phyloP scores from a whole-genome alignment of 805 yeast genomes.

The Kockiozyma suomiensis region DNA sequence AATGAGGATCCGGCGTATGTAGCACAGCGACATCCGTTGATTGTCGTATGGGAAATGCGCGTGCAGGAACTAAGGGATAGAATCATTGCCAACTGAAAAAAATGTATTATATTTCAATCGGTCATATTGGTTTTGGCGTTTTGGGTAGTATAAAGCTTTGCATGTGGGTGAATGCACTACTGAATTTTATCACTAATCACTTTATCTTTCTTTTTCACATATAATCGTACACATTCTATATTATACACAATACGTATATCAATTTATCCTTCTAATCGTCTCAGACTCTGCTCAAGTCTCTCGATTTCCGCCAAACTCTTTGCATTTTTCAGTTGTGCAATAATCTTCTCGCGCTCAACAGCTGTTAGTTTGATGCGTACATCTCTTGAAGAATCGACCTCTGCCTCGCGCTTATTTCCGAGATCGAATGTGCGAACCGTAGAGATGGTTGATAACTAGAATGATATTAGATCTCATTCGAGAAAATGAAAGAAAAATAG shows the following conservation, averaged over 20 bases:
- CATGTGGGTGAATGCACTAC: too few relatives aligned
- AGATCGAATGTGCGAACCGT: conserved; percentile 33
- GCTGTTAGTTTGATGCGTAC: conserved; percentile 49
- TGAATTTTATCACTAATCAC: too few relatives aligned
- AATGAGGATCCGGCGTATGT: not conserved
- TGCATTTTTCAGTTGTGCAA: conserved; percentile 61
- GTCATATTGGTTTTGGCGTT: not conserved
- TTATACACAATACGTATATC: too few relatives aligned
- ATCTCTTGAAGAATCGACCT: not conserved
- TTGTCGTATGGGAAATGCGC: conserved; percentile 51
- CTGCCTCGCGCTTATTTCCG: conserved; percentile 30
- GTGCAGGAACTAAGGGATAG: conserved; percentile 15
- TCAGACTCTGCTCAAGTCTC: conserved; percentile 54
- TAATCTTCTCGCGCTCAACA: conserved; percentile 56
- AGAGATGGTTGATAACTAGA: conserved; percentile 8
- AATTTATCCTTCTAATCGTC: conserved; percentile 11
- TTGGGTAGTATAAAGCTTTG: not conserved
- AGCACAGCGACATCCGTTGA: conserved; percentile 45
- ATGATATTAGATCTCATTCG: not conserved
- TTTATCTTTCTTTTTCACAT: too few relatives aligned
- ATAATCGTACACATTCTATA: too few relatives aligned
- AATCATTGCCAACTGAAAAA: not conserved
- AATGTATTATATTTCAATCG: not conserved
- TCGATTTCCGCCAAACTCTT: conserved; percentile 74
- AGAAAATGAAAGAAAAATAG: not conserved